Evolutionary conservation across 306 rosid species (phyloP).

Genomic region (Pyrus bretschneideri): DNA sequence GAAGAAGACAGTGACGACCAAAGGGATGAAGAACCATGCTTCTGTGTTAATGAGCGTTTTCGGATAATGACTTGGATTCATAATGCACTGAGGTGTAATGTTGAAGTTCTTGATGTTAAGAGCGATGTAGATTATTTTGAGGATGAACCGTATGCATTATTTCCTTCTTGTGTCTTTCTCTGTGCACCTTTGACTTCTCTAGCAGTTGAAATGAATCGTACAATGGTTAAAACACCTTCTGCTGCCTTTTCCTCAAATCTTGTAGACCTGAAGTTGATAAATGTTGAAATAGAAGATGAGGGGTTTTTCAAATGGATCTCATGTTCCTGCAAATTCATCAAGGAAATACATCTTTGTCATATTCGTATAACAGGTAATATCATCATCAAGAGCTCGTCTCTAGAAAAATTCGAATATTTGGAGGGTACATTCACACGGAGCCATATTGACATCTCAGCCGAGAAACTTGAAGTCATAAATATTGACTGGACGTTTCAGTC

Average conservation of each 20-base stretch:
- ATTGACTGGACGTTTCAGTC: not conserved
- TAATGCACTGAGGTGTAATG: not conserved
- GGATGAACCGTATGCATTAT: not conserved
- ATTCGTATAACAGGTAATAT: not conserved
- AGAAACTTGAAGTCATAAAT: not conserved
- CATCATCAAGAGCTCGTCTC: not conserved
- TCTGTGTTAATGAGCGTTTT: not conserved
- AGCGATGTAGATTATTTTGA: not conserved
- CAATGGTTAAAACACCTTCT: not conserved
- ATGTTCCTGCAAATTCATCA: not conserved
- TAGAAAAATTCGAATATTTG: not conserved
- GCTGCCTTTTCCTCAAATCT: not conserved
- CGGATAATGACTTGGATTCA: not conserved
- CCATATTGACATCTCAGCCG: not conserved
- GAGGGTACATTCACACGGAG: not conserved
- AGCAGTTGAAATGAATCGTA: not conserved
- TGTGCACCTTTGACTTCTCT: not conserved
- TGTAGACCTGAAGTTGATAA: not conserved
- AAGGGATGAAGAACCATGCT: not conserved
- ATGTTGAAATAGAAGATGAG: not conserved
- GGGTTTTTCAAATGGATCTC: not conserved
- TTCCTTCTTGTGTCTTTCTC: not conserved
- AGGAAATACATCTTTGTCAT: not conserved
- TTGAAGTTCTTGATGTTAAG: not conserved
- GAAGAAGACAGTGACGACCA: no score